Conservation (phyloP, 148 eudicot genomes). For the Rhododendron molle region DNA sequence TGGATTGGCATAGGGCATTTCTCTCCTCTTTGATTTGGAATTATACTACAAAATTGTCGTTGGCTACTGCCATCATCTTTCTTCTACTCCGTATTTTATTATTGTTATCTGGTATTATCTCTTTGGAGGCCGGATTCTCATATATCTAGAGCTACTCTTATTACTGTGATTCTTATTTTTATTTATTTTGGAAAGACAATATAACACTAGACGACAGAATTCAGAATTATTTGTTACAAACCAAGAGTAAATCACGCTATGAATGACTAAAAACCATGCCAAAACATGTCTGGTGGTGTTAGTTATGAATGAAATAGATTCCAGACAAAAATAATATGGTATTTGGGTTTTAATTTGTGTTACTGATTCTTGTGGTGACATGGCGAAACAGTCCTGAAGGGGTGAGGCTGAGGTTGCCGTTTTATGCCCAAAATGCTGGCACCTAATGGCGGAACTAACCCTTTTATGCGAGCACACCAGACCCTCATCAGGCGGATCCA, state of each 20-base stretch:
- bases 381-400: too few relatives aligned
- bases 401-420: not conserved
- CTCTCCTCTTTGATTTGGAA: too few relatives aligned
- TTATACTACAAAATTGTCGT: not conserved
- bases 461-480: not conserved
- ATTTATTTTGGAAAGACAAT: not conserved
- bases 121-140: not conserved
- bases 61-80: not conserved
- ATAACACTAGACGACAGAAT: not conserved
- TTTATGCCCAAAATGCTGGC: too few relatives aligned
- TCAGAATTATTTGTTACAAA: not conserved
- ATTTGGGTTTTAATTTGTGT: not conserved
- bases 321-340: not conserved
- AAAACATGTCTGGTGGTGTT: not conserved
- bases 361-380: not conserved
- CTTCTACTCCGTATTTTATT: not conserved
- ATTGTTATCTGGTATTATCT: not conserved
- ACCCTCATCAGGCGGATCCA: not conserved
- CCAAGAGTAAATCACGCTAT: not conserved
- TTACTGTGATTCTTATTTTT: not conserved
- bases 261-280: not conserved
- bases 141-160: not conserved
- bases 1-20: not conserved
- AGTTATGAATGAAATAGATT: not conserved
- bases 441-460: not conserved